phyloP scores from a whole-genome alignment of 2,329 filamentous ascomycete genomes.

The Torrubiella hemipterigena region DNA sequence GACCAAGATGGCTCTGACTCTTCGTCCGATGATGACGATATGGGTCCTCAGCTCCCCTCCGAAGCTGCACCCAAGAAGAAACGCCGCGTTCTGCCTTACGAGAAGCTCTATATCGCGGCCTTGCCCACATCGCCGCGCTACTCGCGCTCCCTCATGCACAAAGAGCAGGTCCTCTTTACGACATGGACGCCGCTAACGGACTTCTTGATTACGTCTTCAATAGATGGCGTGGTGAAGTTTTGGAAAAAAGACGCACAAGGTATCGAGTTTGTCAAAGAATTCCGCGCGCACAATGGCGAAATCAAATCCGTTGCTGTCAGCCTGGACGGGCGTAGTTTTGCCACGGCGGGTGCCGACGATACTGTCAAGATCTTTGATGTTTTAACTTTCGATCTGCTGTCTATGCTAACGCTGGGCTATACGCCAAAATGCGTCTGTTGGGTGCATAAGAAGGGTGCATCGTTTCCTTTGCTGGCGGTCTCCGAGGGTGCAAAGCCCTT shows the following conservation, averaged over 20 bases:
- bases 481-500: constrained; percentile 61
- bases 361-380: constrained; percentile 73
- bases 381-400: constrained; percentile 76
- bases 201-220: constrained; percentile 86
- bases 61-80: constrained; percentile 77
- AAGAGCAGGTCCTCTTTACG: constrained; percentile 80
- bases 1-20: constrained; percentile 28
- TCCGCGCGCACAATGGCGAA: constrained; percentile 78
- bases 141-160: constrained; percentile 96
- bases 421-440: constrained; percentile 75
- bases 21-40: constrained; percentile 78
- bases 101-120: constrained; percentile 88
- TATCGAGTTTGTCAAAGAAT: constrained; percentile 98
- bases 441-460: constrained; percentile 82
- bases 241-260: constrained; percentile 92
- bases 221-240: constrained; percentile 96
- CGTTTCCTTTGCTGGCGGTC: constrained; percentile 73
- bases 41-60: constrained; percentile 82
- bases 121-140: constrained; percentile 73
- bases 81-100: constrained; percentile 78
- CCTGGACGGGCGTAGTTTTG: constrained; percentile 84
- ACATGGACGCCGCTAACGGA: constrained; percentile 85
- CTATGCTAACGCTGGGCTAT: constrained; percentile 69
- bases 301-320: constrained; percentile 77
- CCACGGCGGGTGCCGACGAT: constrained; percentile 69